Conservation (phyloP, 768 basidiomycete genomes). For the Dentipellis fragilis region DNA sequence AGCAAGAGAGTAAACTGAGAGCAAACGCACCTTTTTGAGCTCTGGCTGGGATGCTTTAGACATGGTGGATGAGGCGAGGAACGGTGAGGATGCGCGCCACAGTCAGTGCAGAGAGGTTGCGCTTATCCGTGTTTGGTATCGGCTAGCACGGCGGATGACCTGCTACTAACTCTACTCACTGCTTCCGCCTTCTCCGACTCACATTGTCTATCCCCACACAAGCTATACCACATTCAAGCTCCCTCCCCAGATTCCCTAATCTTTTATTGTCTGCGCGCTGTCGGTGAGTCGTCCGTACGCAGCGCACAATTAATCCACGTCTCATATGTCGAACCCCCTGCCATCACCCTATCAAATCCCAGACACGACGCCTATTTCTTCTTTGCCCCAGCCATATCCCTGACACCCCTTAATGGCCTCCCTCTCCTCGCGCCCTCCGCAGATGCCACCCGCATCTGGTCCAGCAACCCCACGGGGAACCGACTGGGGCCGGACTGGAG, state of each 20-base stretch:
- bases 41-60: conserved; percentile 96
- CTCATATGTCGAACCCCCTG: neutral
- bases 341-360: neutral
- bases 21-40: conserved; percentile 84
- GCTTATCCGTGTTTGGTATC: conserved; percentile 4
- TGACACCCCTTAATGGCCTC: conserved; percentile 28
- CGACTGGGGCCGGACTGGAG: conserved; percentile 37
- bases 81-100: neutral
- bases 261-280: neutral
- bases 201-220: conserved; percentile 1
- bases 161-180: neutral
- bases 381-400: neutral
- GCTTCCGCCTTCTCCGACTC: neutral
- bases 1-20: neutral
- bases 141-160: neutral
- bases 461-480: conserved; percentile 23
- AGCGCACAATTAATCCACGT: neutral
- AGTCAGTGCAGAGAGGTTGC: neutral
- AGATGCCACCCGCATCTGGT: conserved; percentile 15
- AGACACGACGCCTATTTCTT: neutral
- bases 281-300: neutral
- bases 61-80: conserved; percentile 33
- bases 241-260: neutral
- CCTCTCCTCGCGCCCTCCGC: conserved; percentile 18
- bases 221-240: neutral